phyloP scores from a whole-genome alignment of 2,329 filamentous ascomycete genomes.

The Aaosphaeria pasadenensis region DNA sequence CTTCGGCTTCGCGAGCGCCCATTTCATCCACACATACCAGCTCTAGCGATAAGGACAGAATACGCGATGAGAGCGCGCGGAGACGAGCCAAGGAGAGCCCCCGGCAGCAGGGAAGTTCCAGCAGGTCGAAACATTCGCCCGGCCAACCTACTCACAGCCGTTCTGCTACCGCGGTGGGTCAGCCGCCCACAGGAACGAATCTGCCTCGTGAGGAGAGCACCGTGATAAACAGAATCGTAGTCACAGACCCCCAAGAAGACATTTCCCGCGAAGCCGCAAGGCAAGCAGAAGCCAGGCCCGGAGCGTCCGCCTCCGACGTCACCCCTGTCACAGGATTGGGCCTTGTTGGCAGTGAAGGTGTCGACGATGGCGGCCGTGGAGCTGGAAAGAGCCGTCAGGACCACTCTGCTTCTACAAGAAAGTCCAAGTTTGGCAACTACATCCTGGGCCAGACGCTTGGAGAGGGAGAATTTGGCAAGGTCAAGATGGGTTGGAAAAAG shows the following conservation, averaged over 20 bases:
- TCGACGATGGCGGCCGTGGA: constrained; percentile 46
- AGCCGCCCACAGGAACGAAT: constrained; percentile 50
- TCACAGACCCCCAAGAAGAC: constrained; percentile 73
- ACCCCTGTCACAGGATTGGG: constrained; percentile 48
- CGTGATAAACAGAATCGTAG: constrained; percentile 72
- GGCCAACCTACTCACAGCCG: constrained; percentile 42
- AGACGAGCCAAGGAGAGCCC: constrained; percentile 49
- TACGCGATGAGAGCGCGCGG: constrained; percentile 33
- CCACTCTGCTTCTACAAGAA: constrained; percentile 62
- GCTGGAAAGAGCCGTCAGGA: constrained; percentile 54
- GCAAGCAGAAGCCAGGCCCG: constrained; percentile 57
- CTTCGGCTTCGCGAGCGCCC: constrained; percentile 16
- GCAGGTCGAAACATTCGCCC: constrained; percentile 32
- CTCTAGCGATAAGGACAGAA: constrained; percentile 5
- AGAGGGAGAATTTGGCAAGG: constrained; percentile 97
- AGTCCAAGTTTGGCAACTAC: constrained; percentile 91
- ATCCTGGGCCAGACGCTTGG: constrained; percentile 93
- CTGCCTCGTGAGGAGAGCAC: constrained; percentile 75
- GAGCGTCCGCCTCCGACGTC: constrained; percentile 41
- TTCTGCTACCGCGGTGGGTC: constrained; percentile 50
- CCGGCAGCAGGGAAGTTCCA: constrained; percentile 25
- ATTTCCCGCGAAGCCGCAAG: constrained; percentile 69
- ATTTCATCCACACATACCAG: constrained; percentile 8
- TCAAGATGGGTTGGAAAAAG: constrained; percentile 97
- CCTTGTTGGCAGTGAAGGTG: constrained; percentile 49